These are phyloP conservation scores for Cladosporium velox DNA, from an alignment of 2,329 filamentous ascomycete species.

Conservation along the genomic window DNA sequence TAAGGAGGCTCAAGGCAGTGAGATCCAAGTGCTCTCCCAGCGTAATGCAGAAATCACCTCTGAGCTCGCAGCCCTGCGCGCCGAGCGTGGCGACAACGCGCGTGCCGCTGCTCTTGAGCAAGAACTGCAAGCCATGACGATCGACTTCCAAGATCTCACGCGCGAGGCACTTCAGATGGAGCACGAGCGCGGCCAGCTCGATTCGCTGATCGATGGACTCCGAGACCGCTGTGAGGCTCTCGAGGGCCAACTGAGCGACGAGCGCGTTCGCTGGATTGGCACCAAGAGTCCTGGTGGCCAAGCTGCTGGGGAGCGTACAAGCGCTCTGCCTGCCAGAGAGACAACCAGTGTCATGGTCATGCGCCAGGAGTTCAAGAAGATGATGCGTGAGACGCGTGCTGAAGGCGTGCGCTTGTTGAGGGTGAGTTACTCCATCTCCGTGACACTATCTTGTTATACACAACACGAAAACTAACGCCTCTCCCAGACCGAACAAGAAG, in stretches of 20 bases:
- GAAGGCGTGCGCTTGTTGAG: constrained; percentile 66
- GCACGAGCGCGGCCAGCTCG: constrained; percentile 67
- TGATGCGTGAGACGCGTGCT: constrained; percentile 71
- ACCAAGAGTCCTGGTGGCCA: constrained; percentile 54
- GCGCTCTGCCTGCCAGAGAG: constrained; percentile 40
- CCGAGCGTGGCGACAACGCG: constrained; percentile 22
- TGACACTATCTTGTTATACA: too few relatives aligned
- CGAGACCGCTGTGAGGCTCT: constrained; percentile 64
- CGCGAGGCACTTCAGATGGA: constrained; percentile 70
- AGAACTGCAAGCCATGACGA: constrained; percentile 67
- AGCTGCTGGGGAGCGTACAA: constrained; percentile 33
- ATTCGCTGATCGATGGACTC: constrained; percentile 63
- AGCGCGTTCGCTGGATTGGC: constrained; percentile 67
- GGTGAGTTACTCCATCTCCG: constrained; percentile 51
- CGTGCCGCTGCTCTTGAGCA: constrained; percentile 56
- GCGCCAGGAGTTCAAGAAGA: constrained; percentile 76
- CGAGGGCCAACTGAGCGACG: constrained; percentile 66
- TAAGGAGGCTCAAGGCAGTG: constrained; percentile 65
- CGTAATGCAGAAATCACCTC: constrained; percentile 45
- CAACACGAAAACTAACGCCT: not conserved
- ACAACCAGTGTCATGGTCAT: constrained; percentile 68
- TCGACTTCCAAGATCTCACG: constrained; percentile 70
- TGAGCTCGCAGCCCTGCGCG: constrained; percentile 48
- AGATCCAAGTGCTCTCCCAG: constrained; percentile 45
- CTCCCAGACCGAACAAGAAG: constrained; percentile 68